phyloP scores from a whole-genome alignment of 2,329 filamentous ascomycete species.

The Cytospora mali region DNA sequence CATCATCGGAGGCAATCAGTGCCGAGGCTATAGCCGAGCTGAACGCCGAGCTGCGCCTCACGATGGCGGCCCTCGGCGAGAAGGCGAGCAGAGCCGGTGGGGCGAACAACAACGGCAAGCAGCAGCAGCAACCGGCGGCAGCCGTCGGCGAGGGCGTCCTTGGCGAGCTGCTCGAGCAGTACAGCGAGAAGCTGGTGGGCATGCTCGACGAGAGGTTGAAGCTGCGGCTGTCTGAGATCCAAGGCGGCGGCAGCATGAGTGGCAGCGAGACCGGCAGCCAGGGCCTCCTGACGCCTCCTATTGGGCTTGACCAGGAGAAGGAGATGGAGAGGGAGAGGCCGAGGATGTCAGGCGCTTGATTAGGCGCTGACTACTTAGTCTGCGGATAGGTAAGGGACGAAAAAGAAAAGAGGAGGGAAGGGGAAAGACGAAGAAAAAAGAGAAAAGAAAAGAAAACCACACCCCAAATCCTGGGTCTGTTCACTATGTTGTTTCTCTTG shows the following conservation, averaged over 20 bases:
- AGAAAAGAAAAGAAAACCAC: neutral
- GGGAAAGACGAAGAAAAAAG: neutral
- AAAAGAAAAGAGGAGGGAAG: neutral
- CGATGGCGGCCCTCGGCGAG: conserved; percentile 62
- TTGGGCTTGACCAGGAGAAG: no score
- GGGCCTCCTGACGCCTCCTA: conserved; percentile 7
- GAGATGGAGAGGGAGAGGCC: conserved; percentile 14
- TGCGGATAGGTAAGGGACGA: neutral
- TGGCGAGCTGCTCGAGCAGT: conserved; percentile 71
- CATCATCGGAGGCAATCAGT: conserved; percentile 55
- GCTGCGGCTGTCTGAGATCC: conserved; percentile 37
- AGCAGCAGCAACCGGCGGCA: neutral
- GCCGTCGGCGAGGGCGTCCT: conserved; percentile 60
- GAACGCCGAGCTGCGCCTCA: conserved; percentile 66
- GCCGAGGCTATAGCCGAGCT: conserved; percentile 63
- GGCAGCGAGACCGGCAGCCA: conserved; percentile 2
- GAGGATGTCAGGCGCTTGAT: conserved; percentile 4
- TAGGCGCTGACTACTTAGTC: neutral
- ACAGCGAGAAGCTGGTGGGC: conserved; percentile 70
- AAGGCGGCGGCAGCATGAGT: neutral
- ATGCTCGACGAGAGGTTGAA: conserved; percentile 73
- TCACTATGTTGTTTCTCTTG: neutral
- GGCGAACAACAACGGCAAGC: conserved; percentile 42
- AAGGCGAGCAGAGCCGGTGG: conserved; percentile 56
- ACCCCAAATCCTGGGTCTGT: neutral